Evolutionary conservation across 768 basidiomycete species (phyloP), one percentile per base, ranked within the genome.

Genomic region (Thelephora ganbajun): DNA sequence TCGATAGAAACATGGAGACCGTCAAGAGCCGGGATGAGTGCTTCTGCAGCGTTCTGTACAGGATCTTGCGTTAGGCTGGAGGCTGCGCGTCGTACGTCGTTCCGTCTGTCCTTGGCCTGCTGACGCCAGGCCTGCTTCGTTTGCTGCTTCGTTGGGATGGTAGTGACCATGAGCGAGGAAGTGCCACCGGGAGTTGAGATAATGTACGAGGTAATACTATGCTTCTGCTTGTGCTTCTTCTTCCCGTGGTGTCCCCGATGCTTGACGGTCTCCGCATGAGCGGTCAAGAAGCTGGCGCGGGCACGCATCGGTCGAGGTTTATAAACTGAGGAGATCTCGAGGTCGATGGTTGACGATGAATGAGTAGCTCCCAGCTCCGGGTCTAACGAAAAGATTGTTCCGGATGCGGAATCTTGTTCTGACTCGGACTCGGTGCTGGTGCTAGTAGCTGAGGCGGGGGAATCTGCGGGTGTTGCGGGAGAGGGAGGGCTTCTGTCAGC

Each of bases 251-350:
- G 53, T 62, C 64, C 46, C 26, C 53, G 57, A 47, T 57, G 55
- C 50, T 53, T 55, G 35, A 56, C 52, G 50, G 54, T 34, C 34
- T 35, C 47, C 33, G 46, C 18, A 41, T 34, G 48, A 46, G 48
- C 41, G 53, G 49, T 30, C 47, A 43, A 11, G 47, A 51, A 56
- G 45, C 63, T 69, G 54, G 60, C 42, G 14, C 64, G 64, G 22
- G 64, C 72, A 69, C 74, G 77, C 53, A 73, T 63, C 1, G 82
- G 81, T 0, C 79, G 74, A 1, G 83, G 83, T 54, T 86, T 85
- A 66, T 76, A 84, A 9, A 87, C 84, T 2, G 77, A 70, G 2
- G 73, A 64, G 43, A 86, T 83, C 56, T 81, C 80, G 48, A 88
- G 71, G 57, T 77, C 76, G 46, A 79, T 61, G 14, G 68, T 59